phyloP scores from a whole-genome alignment of 2,329 filamentous ascomycete species.

The Leptographium lundbergii region DNA sequence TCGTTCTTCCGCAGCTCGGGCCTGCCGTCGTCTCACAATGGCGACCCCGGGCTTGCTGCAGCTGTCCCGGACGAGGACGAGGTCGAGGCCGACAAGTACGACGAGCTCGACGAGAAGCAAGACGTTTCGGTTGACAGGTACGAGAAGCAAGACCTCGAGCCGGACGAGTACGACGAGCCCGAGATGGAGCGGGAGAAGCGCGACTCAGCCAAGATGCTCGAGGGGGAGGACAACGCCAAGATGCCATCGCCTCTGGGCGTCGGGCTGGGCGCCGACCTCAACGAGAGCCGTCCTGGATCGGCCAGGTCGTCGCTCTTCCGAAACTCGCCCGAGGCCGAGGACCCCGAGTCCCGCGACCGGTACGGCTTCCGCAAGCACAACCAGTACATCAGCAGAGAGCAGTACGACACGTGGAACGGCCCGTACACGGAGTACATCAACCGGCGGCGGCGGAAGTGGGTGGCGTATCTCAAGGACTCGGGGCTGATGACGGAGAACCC shows the following conservation, averaged over 20 bases:
- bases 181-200: slow-evolving; percentile 23
- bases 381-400: slow-evolving; percentile 60
- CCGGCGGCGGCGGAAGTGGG: slow-evolving; percentile 72
- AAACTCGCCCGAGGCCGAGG: slow-evolving; percentile 27
- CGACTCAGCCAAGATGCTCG: slow-evolving; percentile 38
- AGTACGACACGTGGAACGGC: slow-evolving; percentile 73
- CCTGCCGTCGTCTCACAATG: slow-evolving; percentile 20
- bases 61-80: background rate
- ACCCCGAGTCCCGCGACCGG: slow-evolving; percentile 51
- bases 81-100: background rate
- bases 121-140: background rate
- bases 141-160: background rate
- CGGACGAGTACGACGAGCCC: background rate
- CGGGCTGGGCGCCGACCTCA: background rate
- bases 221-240: slow-evolving; percentile 20
- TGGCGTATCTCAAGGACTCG: slow-evolving; percentile 61
- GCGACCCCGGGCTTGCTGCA: slow-evolving; percentile 19
- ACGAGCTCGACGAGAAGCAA: background rate
- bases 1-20: slow-evolving; percentile 24
- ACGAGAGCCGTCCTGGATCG: slow-evolving; percentile 6
- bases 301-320: slow-evolving; percentile 5
- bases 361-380: slow-evolving; percentile 89
- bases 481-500: slow-evolving; percentile 60
- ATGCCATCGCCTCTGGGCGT: slow-evolving; percentile 13
- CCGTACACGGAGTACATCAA: slow-evolving; percentile 64